phyloP scores from a whole-genome alignment of 108 stramenopile genomes.

The Cylindrotheca closterium region DNA sequence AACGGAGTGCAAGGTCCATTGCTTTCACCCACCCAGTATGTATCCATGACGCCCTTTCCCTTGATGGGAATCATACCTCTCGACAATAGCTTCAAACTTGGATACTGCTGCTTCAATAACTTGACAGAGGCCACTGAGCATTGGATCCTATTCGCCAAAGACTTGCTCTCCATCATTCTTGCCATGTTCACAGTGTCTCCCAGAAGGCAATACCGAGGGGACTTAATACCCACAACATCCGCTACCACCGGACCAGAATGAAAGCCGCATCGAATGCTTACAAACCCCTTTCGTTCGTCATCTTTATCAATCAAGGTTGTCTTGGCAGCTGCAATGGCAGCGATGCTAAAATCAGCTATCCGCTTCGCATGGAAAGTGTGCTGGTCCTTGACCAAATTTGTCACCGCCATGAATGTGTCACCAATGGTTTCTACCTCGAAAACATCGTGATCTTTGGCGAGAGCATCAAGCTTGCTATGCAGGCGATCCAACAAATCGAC shows the following conservation, averaged over 20 bases:
- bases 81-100: slow-evolving; percentile 18
- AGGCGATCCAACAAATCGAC: slow-evolving; percentile 49
- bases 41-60: slow-evolving; percentile 45
- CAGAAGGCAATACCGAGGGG: slow-evolving; percentile 48
- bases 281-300: slow-evolving; percentile 19
- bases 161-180: slow-evolving; percentile 2
- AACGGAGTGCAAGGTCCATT: background rate
- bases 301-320: slow-evolving; percentile 35
- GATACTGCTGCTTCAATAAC: slow-evolving; percentile 38
- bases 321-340: slow-evolving; percentile 39
- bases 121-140: slow-evolving; percentile 31
- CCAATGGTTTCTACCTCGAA: slow-evolving; percentile 54
- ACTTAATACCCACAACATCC: slow-evolving; percentile 37
- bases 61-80: slow-evolving; percentile 48
- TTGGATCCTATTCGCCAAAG: background rate
- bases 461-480: slow-evolving; percentile 49
- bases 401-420: slow-evolving; percentile 48
- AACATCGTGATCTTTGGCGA: slow-evolving; percentile 39
- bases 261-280: slow-evolving; percentile 56
- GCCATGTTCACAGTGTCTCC: slow-evolving; percentile 18
- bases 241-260: slow-evolving; percentile 54
- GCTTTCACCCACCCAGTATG: slow-evolving; percentile 29
- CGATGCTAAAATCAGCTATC: slow-evolving; percentile 60
- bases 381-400: slow-evolving; percentile 46
- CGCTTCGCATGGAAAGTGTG: slow-evolving; percentile 51